Percentiles rank a stretch among this genome's conserved stretches.
phyloP scores from a whole-genome alignment of 371 early-diverging fungal species.

The Mortierella sp. region DNA sequence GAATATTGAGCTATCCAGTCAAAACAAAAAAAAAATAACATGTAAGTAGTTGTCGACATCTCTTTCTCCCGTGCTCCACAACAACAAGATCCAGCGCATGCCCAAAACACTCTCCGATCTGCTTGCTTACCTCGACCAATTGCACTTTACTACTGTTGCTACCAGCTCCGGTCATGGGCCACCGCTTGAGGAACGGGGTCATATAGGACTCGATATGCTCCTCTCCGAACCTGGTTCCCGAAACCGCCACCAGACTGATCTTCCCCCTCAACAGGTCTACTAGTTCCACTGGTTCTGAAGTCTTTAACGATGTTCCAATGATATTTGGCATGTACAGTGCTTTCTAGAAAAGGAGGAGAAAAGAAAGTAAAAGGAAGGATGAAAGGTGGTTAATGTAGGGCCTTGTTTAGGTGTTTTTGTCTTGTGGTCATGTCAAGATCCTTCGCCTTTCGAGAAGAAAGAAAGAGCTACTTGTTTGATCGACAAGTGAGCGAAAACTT shows the following conservation, averaged over 20 bases:
- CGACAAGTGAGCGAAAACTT: too few relatives aligned
- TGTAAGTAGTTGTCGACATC: neutral
- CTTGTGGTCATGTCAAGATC: neutral
- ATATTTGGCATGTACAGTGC: constrained; percentile 82
- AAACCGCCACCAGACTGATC: constrained; percentile 75
- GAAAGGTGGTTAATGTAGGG: too few relatives aligned
- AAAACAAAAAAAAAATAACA: neutral
- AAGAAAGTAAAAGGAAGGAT: neutral
- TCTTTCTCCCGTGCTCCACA: too few relatives aligned
- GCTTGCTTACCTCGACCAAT: constrained; percentile 23
- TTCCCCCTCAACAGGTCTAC: constrained; percentile 67
- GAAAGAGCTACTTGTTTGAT: neutral
- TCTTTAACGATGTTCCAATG: constrained; percentile 66
- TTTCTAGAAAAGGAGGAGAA: constrained; percentile 56
- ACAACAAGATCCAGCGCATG: too few relatives aligned
- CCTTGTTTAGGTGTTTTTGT: neutral
- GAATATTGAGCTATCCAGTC: constrained; percentile 66
- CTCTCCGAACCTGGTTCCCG: constrained; percentile 82
- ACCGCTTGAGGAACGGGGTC: constrained; percentile 46
- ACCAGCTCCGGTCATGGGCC: constrained; percentile 14
- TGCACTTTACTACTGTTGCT: constrained; percentile 24
- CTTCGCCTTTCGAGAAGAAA: neutral
- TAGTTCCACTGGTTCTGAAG: constrained; percentile 67
- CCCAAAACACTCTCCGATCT: neutral
- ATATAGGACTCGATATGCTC: constrained; percentile 56